Conservation (phyloP, 2,329 filamentous ascomycete species). For the Exophiala oligosperma region DNA sequence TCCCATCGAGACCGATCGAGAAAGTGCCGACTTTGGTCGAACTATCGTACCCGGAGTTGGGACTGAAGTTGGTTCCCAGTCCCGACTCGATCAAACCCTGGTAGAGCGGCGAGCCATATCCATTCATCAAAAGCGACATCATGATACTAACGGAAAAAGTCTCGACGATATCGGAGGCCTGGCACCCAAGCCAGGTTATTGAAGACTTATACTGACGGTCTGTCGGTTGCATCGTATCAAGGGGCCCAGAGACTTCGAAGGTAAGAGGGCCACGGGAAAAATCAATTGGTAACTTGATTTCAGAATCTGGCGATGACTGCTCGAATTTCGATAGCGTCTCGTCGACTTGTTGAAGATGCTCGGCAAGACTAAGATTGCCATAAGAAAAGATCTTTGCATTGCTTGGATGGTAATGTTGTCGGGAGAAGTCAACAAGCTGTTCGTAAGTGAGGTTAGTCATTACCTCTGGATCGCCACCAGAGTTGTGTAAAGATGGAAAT, state of each 20-base stretch:
- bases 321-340: slow-evolving; percentile 72
- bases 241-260: slow-evolving; percentile 73
- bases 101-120: slow-evolving; percentile 93
- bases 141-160: slow-evolving; percentile 83
- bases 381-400: slow-evolving; percentile 97
- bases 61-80: slow-evolving; percentile 88
- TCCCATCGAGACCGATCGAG: slow-evolving; percentile 87
- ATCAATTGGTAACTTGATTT: slow-evolving; percentile 74
- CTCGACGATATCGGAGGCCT: slow-evolving; percentile 79
- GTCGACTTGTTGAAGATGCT: slow-evolving; percentile 79
- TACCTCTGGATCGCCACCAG: slow-evolving; percentile 90
- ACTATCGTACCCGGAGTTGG: slow-evolving; percentile 88
- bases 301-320: slow-evolving; percentile 65
- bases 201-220: slow-evolving; percentile 94
- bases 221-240: slow-evolving; percentile 81
- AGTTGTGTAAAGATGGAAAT: slow-evolving; percentile 93
- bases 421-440: slow-evolving; percentile 84
- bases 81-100: slow-evolving; percentile 84
- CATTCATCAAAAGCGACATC: slow-evolving; percentile 82
- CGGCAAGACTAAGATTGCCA: slow-evolving; percentile 81
- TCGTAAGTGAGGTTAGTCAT: slow-evolving; percentile 95
- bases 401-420: slow-evolving; percentile 92
- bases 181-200: slow-evolving; percentile 85
- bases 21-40: slow-evolving; percentile 78
- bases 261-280: slow-evolving; percentile 66